Conservation (phyloP, 2,329 filamentous ascomycete species). For the Aspergillus versicolor region DNA sequence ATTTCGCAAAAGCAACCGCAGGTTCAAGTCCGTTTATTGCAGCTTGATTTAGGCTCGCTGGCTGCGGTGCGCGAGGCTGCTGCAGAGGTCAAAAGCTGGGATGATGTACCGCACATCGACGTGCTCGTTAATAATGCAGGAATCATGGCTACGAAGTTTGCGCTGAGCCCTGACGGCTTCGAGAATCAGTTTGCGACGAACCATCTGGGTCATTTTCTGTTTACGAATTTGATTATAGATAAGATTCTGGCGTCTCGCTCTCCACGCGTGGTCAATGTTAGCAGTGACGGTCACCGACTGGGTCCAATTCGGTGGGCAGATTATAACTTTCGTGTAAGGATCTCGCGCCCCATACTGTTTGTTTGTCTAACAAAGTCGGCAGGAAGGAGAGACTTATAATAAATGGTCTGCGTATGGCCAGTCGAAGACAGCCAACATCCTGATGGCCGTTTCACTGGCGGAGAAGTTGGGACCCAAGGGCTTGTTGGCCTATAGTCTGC, state of each 20-base stretch:
- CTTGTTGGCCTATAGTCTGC: conserved; percentile 25
- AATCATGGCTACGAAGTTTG: conserved; percentile 34
- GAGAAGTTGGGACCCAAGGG: conserved; percentile 21
- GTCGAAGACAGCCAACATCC: conserved; percentile 48
- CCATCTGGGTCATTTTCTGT: conserved; percentile 41
- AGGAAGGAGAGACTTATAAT: conserved; percentile 29
- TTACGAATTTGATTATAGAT: conserved; percentile 40
- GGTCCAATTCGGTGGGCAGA: conserved; percentile 46
- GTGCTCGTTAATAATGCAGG: conserved; percentile 48
- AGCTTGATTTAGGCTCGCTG: conserved; percentile 36
- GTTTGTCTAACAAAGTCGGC: not conserved
- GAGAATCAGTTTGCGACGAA: conserved; percentile 42
- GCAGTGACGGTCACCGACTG: conserved; percentile 46
- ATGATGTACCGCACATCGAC: conserved; percentile 34
- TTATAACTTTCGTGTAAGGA: conserved; percentile 43
- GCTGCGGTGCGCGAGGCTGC: conserved; percentile 33
- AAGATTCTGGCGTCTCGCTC: conserved; percentile 26
- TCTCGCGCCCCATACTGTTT: not conserved
- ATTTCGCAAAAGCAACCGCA: conserved; percentile 21
- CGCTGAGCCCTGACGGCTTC: conserved; percentile 33
- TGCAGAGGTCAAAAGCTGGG: conserved; percentile 26
- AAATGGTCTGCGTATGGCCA: conserved; percentile 45
- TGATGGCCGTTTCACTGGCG: conserved; percentile 43
- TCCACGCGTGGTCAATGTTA: conserved; percentile 44
- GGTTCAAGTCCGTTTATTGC: conserved; percentile 24